Evolutionary conservation across 306 rosid genomes (phyloP).

Genomic region (Cicer judaicum): DNA sequence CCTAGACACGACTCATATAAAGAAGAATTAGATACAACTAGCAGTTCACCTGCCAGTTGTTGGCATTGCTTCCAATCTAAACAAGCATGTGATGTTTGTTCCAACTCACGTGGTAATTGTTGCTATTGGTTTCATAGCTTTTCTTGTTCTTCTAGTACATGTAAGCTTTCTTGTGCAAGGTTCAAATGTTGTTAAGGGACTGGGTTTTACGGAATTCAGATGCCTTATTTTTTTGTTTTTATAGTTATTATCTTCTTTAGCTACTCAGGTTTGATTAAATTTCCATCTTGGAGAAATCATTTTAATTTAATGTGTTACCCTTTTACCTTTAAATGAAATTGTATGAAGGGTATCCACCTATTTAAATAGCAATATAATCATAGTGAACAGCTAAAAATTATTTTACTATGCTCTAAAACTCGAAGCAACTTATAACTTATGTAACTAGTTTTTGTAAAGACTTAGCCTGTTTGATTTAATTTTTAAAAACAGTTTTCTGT

Average conservation of each 20-base stretch:
- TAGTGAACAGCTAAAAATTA: no score
- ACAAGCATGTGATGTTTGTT: constrained; percentile 27
- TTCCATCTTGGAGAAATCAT: constrained; percentile 29
- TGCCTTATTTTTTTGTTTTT: constrained; percentile 31
- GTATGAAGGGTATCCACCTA: background rate
- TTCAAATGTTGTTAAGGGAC: constrained; percentile 44
- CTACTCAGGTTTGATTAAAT: constrained; percentile 42
- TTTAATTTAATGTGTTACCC: constrained; percentile 24
- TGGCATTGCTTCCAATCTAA: constrained; percentile 46
- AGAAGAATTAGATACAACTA: constrained; percentile 21
- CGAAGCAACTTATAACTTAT: no score
- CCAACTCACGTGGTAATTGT: constrained; percentile 22
- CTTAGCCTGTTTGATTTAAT: no score
- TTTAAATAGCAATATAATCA: background rate
- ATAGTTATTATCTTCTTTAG: constrained; percentile 34
- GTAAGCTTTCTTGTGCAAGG: constrained; percentile 43
- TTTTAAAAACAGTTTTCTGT: no score
- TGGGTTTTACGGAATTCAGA: constrained; percentile 40
- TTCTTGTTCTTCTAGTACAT: constrained; percentile 43
- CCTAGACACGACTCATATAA: constrained; percentile 32
- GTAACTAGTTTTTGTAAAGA: no score
- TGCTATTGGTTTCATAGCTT: constrained; percentile 43
- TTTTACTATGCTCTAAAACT: no score
- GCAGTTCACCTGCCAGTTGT: constrained; percentile 16
- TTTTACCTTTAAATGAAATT: constrained; percentile 38